Evolutionary conservation across 306 rosid genomes (phyloP).

Genomic region (Pyrus bretschneideri): DNA sequence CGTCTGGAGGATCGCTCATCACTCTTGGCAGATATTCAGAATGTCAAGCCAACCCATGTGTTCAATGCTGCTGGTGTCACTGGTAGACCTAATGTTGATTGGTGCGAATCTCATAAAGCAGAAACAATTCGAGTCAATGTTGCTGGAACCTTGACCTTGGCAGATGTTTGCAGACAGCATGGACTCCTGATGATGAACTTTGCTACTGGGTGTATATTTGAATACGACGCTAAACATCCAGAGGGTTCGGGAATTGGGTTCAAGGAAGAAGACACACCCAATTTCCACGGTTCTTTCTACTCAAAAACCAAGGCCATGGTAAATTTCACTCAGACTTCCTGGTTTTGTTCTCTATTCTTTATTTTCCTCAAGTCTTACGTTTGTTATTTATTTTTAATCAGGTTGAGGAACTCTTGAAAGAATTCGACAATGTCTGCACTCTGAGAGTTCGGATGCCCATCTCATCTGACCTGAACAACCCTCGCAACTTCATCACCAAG

Average conservation of each 20-base stretch:
- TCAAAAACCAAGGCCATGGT: slow-evolving; percentile 94
- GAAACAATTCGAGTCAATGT: slow-evolving; percentile 76
- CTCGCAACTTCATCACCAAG: slow-evolving; percentile 86
- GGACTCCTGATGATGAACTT: slow-evolving; percentile 69
- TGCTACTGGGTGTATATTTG: slow-evolving; percentile 88
- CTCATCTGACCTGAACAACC: slow-evolving; percentile 78
- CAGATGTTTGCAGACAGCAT: slow-evolving; percentile 79
- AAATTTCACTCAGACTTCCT: slow-evolving; percentile 12
- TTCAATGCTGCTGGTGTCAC: slow-evolving; percentile 87
- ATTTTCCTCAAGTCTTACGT: not conserved
- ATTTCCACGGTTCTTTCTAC: slow-evolving; percentile 75
- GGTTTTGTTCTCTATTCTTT: not conserved
- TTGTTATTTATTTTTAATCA: slow-evolving; percentile 9
- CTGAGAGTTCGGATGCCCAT: slow-evolving; percentile 89
- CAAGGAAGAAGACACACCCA: slow-evolving; percentile 83
- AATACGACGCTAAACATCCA: slow-evolving; percentile 76
- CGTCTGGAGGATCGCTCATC: slow-evolving; percentile 74
- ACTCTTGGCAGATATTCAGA: slow-evolving; percentile 61
- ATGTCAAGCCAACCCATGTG: slow-evolving; percentile 69
- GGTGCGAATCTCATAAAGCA: slow-evolving; percentile 77
- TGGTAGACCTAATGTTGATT: slow-evolving; percentile 86
- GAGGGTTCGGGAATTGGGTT: slow-evolving; percentile 82
- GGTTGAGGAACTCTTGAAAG: slow-evolving; percentile 87
- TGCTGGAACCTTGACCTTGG: slow-evolving; percentile 77
- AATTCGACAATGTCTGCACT: slow-evolving; percentile 85